Evolutionary conservation across 495 filamentous ascomycete genomes (phyloP).

Genomic region (Aspergillus taichungensis): DNA sequence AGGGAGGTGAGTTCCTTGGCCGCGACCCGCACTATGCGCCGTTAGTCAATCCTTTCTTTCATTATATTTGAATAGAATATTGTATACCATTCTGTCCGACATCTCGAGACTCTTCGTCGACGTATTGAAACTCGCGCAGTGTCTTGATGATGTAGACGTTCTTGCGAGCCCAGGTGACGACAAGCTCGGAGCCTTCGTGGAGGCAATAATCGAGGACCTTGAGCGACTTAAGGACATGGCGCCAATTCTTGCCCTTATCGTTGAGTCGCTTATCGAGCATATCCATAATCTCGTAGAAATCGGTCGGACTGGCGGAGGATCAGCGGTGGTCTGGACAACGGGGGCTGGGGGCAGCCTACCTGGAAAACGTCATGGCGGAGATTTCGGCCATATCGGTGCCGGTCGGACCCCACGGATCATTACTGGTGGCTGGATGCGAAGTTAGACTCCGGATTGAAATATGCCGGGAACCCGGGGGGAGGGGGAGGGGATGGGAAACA

Average conservation of each 20-base stretch:
- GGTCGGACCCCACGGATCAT: slow-evolving; percentile 98
- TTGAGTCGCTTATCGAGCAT: slow-evolving; percentile 99
- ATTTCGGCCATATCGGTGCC: slow-evolving; percentile 99
- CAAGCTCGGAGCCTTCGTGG: slow-evolving; percentile 92
- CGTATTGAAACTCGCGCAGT: slow-evolving; percentile 87
- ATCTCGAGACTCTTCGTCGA: slow-evolving; percentile 90
- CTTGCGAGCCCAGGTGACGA: slow-evolving; percentile 96
- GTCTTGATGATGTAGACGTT: slow-evolving; percentile 99
- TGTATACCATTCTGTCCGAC: slow-evolving; percentile 86
- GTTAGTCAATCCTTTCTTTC: slow-evolving; percentile 10
- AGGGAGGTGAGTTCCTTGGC: slow-evolving; percentile 95
- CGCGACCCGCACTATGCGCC: slow-evolving; percentile 70
- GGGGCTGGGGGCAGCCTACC: slow-evolving; percentile 46
- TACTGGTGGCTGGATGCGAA: slow-evolving; percentile 74
- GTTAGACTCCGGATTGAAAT: background rate
- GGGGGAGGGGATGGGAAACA: slow-evolving; percentile 7
- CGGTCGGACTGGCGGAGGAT: slow-evolving; percentile 58
- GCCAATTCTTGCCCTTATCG: slow-evolving; percentile 99
- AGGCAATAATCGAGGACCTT: slow-evolving; percentile 98
- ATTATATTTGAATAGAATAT: background rate
- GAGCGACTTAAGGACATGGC: slow-evolving; percentile 93
- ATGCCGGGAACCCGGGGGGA: background rate
- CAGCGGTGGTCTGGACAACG: slow-evolving; percentile 3
- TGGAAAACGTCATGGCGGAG: slow-evolving; percentile 92
- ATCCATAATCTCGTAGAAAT: slow-evolving; percentile 99